Conservation (phyloP, 805 yeast species). For the Metschnikowia dekortorum region DNA sequence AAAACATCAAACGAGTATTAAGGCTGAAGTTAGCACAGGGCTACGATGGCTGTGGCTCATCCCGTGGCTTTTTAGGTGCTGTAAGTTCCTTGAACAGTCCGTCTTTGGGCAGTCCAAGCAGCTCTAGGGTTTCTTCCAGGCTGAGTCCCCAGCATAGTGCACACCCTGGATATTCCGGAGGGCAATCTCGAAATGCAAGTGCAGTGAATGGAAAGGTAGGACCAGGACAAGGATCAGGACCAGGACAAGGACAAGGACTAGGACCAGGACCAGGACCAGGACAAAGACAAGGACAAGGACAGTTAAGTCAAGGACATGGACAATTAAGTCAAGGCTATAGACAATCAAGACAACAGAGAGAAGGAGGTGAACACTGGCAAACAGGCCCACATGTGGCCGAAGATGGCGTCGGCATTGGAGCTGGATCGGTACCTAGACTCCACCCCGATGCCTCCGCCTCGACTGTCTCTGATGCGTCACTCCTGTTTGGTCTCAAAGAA, state of each 20-base stretch:
- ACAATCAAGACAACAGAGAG: no score
- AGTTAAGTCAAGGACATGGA: background rate
- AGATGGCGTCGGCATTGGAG: background rate
- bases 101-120: constrained; percentile 12
- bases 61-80: constrained; percentile 59
- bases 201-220: background rate
- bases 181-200: background rate
- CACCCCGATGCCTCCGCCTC: background rate
- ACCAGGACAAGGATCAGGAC: background rate
- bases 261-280: no score
- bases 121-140: constrained; percentile 2
- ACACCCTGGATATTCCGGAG: background rate
- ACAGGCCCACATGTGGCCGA: background rate
- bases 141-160: background rate
- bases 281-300: no score
- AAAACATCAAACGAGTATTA: constrained; percentile 27
- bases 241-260: no score
- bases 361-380: background rate
- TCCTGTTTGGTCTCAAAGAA: background rate
- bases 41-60: constrained; percentile 68
- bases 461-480: background rate
- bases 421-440: background rate
- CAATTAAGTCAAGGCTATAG: no score
- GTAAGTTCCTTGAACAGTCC: constrained; percentile 47
- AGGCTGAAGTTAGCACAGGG: constrained; percentile 40